Percentiles rank a stretch among this genome's conserved stretches.
phyloP scores from a whole-genome alignment of 768 basidiomycete genomes.

The Coprinopsis sp. region DNA sequence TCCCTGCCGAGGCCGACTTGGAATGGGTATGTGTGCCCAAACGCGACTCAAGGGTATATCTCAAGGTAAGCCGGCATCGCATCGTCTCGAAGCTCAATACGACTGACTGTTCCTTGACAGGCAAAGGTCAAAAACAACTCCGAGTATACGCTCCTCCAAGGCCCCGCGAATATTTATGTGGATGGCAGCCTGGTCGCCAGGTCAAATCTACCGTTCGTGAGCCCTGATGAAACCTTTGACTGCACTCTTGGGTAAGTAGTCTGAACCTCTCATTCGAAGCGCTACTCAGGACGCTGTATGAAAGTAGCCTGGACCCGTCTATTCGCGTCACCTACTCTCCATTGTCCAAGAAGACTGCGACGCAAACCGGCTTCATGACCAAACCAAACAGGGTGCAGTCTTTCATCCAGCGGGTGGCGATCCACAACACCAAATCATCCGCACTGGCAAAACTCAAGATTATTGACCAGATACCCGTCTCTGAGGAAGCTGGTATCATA shows the following conservation, averaged over 20 bases:
- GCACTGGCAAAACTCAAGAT: conserved; percentile 30
- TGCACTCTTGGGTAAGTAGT: conserved; percentile 39
- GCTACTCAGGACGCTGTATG: neutral
- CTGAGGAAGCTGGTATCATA: conserved; percentile 31
- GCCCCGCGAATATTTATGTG: conserved; percentile 46
- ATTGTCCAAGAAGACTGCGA: conserved; percentile 25
- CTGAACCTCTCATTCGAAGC: neutral
- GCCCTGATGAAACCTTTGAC: conserved; percentile 39
- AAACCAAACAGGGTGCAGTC: conserved; percentile 26
- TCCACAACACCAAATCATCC: conserved; percentile 35
- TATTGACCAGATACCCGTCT: conserved; percentile 37
- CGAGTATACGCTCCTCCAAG: conserved; percentile 46
- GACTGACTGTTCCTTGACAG: conserved; percentile 18
- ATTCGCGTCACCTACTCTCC: conserved; percentile 38
- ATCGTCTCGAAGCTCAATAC: neutral
- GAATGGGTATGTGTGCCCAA: conserved; percentile 39
- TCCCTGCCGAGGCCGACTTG: conserved; percentile 34
- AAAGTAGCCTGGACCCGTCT: conserved; percentile 34
- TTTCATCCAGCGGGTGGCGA: conserved; percentile 34
- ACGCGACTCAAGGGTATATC: conserved; percentile 30
- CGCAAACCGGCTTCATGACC: conserved; percentile 29
- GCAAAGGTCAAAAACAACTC: conserved; percentile 50
- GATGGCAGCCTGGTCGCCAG: conserved; percentile 53
- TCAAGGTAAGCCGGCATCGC: conserved; percentile 26
- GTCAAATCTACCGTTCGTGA: conserved; percentile 36